Base-by-base conservation (phyloP, 345 rosid species). In the Combretum micranthum region DNA sequence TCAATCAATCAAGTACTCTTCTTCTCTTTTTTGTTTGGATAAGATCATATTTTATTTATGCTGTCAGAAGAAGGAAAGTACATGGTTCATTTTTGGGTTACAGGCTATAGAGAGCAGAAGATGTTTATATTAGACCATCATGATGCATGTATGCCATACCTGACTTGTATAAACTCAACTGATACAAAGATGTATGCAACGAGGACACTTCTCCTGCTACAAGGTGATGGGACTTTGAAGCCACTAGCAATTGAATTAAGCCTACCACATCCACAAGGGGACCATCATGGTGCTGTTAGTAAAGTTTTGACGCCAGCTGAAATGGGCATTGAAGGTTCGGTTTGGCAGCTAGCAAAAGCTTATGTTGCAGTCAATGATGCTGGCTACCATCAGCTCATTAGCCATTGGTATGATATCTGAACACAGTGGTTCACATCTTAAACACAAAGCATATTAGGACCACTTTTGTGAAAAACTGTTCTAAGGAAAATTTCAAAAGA, bases 311-410 rank as follows among this genome's bases (percentile, higher is more conserved):
- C 77, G 42, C 89, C 92, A 4, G 81, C 81, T 47, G 78, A 75
- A 53, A 20, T 67, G 5, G 87, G 84, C 0, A 60, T 80, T 10
- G 84, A 77, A 61, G 79, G 81, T 54, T 72, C 92, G 0, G 66
- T 87, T 44, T 87, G 96, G 96, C 83, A 84, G 57, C 78, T 87
- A 64, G 92, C 92, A 44, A 85, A 87, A 69, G 92, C 96, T 57
- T 87, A 87, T 44, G 87, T 66, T 14, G 86, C 89, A 20, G 89
- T 85, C 50, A 87, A 83, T 53, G 96, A 87, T 74, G 82, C 96
- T 11, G 87, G 92, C 67, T 84, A 80, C 57, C 96, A 87, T 59
- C 92, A 85, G 65, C 89, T 87, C 50, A 54, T 87, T 61, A 80
- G 87, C 72, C 92, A 87, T 63, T 85, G 39, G 39, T 32, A 32